These are phyloP conservation scores for Elymus sibiricus DNA, from an alignment of 176 grass and related monocot genomes.

Conservation along the genomic window DNA sequence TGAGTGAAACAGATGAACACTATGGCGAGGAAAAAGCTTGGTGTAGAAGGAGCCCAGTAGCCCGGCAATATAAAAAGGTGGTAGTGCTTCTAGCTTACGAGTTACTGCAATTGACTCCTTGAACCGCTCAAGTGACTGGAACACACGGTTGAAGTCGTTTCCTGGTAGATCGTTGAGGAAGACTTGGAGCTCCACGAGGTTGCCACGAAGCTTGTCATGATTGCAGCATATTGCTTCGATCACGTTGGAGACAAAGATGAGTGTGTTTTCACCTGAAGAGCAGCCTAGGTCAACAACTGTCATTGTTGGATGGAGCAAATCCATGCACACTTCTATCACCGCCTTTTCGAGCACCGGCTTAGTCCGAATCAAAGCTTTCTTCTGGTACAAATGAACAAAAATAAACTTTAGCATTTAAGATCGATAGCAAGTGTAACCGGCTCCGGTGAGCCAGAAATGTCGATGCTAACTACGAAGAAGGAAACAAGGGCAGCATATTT, in stretches of 20 bases:
- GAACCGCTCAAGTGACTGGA: constrained; percentile 1
- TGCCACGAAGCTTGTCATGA: background rate
- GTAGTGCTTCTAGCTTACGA: background rate
- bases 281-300: constrained; percentile 40
- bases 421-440: background rate
- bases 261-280: constrained; percentile 23
- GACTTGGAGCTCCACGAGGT: constrained; percentile 29
- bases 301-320: constrained; percentile 14
- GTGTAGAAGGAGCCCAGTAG: constrained; percentile 37
- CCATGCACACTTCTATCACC: background rate
- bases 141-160: constrained; percentile 54
- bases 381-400: background rate
- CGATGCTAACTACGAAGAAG: background rate
- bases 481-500: background rate
- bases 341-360: constrained; percentile 18
- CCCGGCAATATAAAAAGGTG: constrained; percentile 15
- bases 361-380: constrained; percentile 13
- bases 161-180: constrained; percentile 46
- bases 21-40: constrained; percentile 33
- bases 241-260: constrained; percentile 19
- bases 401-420: background rate
- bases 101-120: background rate
- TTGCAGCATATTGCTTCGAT: background rate
- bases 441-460: background rate
- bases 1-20: constrained; percentile 52